Evolutionary conservation across 176 grass and related monocot genomes (phyloP), one percentile per base, ranked within the genome.

Genomic region (Zoysia japonica): DNA sequence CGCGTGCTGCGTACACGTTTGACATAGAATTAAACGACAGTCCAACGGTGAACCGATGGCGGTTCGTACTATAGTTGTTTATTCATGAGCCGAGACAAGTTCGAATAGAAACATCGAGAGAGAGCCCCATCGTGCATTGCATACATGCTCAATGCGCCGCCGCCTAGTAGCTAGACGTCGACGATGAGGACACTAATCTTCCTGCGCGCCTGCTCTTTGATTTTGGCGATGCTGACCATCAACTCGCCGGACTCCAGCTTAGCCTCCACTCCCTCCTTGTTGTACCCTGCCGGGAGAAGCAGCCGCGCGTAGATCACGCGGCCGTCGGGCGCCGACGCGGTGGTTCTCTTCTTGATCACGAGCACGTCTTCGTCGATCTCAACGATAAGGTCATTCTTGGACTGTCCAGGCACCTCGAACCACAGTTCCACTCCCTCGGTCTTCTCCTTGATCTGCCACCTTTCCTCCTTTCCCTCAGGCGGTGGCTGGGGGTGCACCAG

Each of bases 351-450:
- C 56, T 40, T 81, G 79, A 82, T 71, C 39, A 82, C 28, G 8
- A 87, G 85, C 48, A 82, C 85, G 41, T 87, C 85, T 48, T 82
- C 79, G 72, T 87, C 85, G 56, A 87, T 81, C 66, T 77, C 56
- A 8, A 87, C 85, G 20, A 28, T 28, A 3, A 87, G 65, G 55
- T 87, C 79, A 5, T 71, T 35, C 40, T 1, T 48, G 66, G 85
- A 76, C 11, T 56, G 72, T 13, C 85, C 85, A 6, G 85, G 85
- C 57, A 87, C 66, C 15, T 87, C 56, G 65, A 87, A 82, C 72
- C 28, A 41, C 28, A 87, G 73, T 11, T 1, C 71, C 40, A 87
- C 79, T 4, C 6, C 1, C 0, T 6, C 42, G 0, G 4, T 5
- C 3, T 71, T 16, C 78, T 87, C 85, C 28, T 82, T 3, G 5